Percentiles rank a stretch among this genome's conserved stretches.
Evolutionary conservation across 2,329 filamentous ascomycete genomes (phyloP).

Genomic region (Metarhizium guizhouense): DNA sequence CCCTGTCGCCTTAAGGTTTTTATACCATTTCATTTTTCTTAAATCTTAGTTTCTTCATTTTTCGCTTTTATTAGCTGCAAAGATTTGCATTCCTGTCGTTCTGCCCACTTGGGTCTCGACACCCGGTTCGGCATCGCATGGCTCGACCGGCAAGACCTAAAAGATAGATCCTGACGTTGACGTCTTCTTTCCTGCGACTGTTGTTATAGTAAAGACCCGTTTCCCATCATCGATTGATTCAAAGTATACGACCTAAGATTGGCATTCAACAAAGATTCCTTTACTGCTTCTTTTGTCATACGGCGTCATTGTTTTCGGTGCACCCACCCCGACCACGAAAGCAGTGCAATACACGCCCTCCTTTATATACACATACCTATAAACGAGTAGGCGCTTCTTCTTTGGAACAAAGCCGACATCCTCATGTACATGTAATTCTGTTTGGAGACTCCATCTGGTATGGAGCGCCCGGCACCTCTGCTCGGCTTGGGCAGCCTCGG

Average conservation of each 20-base stretch:
- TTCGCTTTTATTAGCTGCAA: neutral
- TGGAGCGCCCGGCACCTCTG: conserved; percentile 21
- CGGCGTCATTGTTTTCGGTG: neutral
- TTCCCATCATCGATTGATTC: neutral
- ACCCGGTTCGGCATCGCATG: neutral
- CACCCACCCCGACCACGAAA: neutral
- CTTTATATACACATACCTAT: neutral
- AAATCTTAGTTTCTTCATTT: neutral
- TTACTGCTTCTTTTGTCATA: neutral
- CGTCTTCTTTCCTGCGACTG: neutral
- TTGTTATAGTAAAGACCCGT: neutral
- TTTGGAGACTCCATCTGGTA: conserved; percentile 7
- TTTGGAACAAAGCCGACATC: neutral
- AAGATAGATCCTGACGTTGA: neutral
- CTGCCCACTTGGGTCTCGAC: neutral
- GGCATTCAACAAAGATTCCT: neutral
- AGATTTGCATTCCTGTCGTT: neutral
- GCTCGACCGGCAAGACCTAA: neutral
- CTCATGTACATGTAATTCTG: neutral
- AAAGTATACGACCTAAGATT: neutral
- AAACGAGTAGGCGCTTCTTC: neutral
- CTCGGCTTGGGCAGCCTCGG: conserved; percentile 26
- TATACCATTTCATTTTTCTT: neutral
- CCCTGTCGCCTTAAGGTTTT: neutral
- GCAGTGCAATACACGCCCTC: neutral